Conservation (phyloP, 192 early-diverging fungal species). For the Spizellomyces punctatus region DNA sequence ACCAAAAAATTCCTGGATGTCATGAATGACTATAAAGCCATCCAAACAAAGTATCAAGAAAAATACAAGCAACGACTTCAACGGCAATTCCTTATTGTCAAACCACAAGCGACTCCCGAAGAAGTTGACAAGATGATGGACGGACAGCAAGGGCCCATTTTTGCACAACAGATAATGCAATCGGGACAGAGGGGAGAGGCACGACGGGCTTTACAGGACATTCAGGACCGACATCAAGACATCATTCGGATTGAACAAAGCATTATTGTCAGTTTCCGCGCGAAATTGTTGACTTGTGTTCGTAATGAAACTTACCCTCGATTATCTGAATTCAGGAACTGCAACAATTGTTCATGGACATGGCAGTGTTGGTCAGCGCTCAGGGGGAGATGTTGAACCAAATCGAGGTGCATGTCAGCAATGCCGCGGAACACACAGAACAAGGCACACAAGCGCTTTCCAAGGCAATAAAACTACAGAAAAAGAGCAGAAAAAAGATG, state of each 20-base stretch:
- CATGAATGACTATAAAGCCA: slow-evolving; percentile 74
- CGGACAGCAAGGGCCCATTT: slow-evolving; percentile 74
- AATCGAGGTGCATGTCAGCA: slow-evolving; percentile 68
- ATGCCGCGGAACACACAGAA: slow-evolving; percentile 64
- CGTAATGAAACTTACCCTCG: neutral
- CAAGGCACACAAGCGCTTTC: slow-evolving; percentile 60
- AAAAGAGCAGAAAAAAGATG: slow-evolving; percentile 65
- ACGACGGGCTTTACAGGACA: slow-evolving; percentile 72
- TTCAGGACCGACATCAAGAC: slow-evolving; percentile 83
- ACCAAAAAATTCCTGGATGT: slow-evolving; percentile 59
- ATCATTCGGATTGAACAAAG: slow-evolving; percentile 87
- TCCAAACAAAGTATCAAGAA: slow-evolving; percentile 78
- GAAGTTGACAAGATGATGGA: slow-evolving; percentile 77
- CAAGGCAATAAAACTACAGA: slow-evolving; percentile 61
- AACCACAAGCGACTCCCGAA: slow-evolving; percentile 74
- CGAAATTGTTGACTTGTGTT: slow-evolving; percentile 2
- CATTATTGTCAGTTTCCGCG: slow-evolving; percentile 63
- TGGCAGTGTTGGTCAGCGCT: slow-evolving; percentile 77
- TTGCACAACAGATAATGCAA: slow-evolving; percentile 82
- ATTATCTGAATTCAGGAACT: slow-evolving; percentile 62
- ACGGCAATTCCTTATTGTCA: slow-evolving; percentile 82
- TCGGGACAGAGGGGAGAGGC: slow-evolving; percentile 73
- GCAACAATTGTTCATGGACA: slow-evolving; percentile 86
- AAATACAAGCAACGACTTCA: slow-evolving; percentile 85
- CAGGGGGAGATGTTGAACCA: slow-evolving; percentile 75